Conservation (phyloP, 2,329 filamentous ascomycete species). For the Fusarium transvaalense region DNA sequence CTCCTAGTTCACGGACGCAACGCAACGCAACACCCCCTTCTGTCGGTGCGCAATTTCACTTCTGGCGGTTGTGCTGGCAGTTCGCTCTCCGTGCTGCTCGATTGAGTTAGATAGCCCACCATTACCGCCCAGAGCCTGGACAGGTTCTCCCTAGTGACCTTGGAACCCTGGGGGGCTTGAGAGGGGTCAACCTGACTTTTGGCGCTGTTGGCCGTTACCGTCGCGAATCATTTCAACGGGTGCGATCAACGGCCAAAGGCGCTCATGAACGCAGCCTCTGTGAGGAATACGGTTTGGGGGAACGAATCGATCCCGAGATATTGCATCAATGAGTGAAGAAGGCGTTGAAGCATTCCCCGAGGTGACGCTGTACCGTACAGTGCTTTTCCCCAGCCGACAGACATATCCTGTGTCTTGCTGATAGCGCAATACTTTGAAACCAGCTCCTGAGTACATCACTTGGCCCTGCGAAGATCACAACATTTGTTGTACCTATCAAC, state of each 20-base stretch:
- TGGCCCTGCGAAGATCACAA: background rate
- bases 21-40: slow-evolving; percentile 30
- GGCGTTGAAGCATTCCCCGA: slow-evolving; percentile 30
- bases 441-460: slow-evolving; percentile 21
- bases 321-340: slow-evolving; percentile 10
- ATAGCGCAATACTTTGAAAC: slow-evolving; percentile 33
- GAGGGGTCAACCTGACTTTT: slow-evolving; percentile 28
- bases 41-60: slow-evolving; percentile 45
- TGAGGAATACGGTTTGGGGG: slow-evolving; percentile 18
- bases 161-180: slow-evolving; percentile 15
- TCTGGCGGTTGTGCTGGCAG: slow-evolving; percentile 26
- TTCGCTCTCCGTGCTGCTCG: slow-evolving; percentile 16
- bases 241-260: slow-evolving; percentile 24
- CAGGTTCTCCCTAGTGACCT: slow-evolving; percentile 30
- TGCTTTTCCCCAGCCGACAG: slow-evolving; percentile 16
- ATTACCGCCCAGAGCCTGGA: slow-evolving; percentile 20
- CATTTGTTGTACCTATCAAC: slow-evolving; percentile 26
- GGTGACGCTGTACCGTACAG: slow-evolving; percentile 8
- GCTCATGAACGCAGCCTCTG: slow-evolving; percentile 25
- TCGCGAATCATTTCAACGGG: slow-evolving; percentile 26
- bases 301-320: slow-evolving; percentile 12
- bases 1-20: slow-evolving; percentile 23
- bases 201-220: slow-evolving; percentile 32
- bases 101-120: slow-evolving; percentile 21
- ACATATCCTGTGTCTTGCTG: slow-evolving; percentile 31